Conservation (phyloP, 164 flowering plant species). For the Hamamelis virginiana region DNA sequence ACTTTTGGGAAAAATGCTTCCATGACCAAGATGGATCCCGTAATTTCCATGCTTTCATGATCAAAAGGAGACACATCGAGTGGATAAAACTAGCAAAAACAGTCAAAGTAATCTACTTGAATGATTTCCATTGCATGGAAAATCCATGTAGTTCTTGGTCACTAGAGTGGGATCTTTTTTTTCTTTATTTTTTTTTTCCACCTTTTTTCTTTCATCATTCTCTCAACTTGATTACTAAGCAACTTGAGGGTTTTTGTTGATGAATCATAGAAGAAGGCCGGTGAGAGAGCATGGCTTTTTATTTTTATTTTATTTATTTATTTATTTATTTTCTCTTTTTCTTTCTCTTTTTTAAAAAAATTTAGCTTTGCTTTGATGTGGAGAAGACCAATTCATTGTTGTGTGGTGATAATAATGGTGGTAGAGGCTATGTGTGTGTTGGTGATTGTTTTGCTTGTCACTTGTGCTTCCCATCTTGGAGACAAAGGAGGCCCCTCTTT, state of each 20-base stretch:
- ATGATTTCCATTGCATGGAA: conserved; percentile 5
- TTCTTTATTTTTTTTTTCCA: neutral
- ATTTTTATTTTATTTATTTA: neutral
- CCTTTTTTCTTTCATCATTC: conserved; percentile 10
- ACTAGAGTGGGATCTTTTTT: conserved; percentile 6
- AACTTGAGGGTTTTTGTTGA: conserved; percentile 7
- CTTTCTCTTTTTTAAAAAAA: neutral
- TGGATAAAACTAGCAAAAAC: neutral
- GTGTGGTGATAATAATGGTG: conserved; percentile 30
- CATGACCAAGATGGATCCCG: neutral
- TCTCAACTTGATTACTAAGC: conserved; percentile 10
- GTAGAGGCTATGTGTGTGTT: conserved; percentile 40
- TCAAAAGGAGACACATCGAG: neutral
- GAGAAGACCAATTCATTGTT: conserved; percentile 26
- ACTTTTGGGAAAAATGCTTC: no score
- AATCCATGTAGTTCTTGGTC: conserved; percentile 11
- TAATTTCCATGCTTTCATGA: neutral
- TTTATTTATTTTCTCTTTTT: neutral
- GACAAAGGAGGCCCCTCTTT: conserved; percentile 44
- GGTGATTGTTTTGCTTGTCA: conserved; percentile 52
- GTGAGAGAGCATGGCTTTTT: neutral
- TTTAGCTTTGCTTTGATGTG: conserved; percentile 24
- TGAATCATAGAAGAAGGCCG: conserved; percentile 8
- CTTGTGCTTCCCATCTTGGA: conserved; percentile 53
- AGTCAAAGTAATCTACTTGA: neutral